Conservation (phyloP, 2,329 filamentous ascomycete genomes). For the Aspergillus fumigatiaffinis region DNA sequence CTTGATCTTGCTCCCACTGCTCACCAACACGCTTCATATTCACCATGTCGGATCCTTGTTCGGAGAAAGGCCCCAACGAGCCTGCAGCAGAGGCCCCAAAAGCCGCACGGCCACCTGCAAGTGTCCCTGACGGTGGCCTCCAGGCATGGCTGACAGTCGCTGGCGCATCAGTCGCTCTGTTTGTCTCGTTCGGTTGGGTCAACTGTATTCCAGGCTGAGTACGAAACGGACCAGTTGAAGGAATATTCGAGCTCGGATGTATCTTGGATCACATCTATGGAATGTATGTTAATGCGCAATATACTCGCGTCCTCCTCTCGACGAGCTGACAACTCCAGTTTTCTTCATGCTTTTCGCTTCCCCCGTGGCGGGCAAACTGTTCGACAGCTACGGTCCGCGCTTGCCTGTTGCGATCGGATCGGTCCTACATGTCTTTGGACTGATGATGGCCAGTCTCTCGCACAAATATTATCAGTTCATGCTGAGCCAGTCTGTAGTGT, state of each 20-base stretch:
- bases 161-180: constrained; percentile 41
- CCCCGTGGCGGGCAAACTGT: constrained; percentile 57
- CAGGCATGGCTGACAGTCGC: constrained; percentile 40
- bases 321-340: constrained; percentile 16
- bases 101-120: not conserved
- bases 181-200: constrained; percentile 47
- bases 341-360: constrained; percentile 6
- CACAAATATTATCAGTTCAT: constrained; percentile 45
- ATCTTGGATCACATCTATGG: constrained; percentile 57
- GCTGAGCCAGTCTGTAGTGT: not conserved
- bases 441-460: constrained; percentile 52
- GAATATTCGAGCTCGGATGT: constrained; percentile 47
- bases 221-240: constrained; percentile 46
- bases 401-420: constrained; percentile 48
- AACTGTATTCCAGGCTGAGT: constrained; percentile 55
- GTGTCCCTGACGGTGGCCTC: constrained; percentile 14
- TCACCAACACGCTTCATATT: not conserved
- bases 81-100: not conserved
- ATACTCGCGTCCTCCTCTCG: not conserved
- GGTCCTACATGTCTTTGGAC: constrained; percentile 50
- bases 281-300: constrained; percentile 37
- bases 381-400: constrained; percentile 59
- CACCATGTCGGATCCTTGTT: not conserved
- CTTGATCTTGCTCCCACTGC: not conserved
- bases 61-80: not conserved